Conservation (phyloP, 75 land plant genomes). For the Picea sitchensis region DNA sequence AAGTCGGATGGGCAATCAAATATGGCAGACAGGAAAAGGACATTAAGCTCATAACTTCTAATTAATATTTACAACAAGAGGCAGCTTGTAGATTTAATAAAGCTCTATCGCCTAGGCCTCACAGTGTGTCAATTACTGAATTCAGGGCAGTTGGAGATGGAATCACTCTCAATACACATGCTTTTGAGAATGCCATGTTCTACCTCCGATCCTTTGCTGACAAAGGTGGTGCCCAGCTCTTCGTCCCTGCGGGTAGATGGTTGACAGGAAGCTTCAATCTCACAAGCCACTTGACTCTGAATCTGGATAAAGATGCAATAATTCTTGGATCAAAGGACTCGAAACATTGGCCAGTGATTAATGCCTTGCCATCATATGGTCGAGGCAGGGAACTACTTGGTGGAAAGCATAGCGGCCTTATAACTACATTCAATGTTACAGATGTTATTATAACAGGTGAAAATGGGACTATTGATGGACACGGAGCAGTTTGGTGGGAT, state of each 20-base stretch:
- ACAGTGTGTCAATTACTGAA: slow-evolving; percentile 33
- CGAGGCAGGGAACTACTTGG: slow-evolving; percentile 57
- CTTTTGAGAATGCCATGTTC: slow-evolving; percentile 29
- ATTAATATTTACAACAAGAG: background rate
- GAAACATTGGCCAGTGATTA: slow-evolving; percentile 46
- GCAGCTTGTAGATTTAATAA: background rate
- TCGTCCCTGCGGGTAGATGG: slow-evolving; percentile 51
- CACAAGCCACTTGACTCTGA: slow-evolving; percentile 51
- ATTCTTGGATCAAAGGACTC: slow-evolving; percentile 59
- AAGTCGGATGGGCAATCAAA: background rate
- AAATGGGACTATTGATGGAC: slow-evolving; percentile 81
- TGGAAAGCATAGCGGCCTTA: slow-evolving; percentile 46
- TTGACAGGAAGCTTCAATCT: slow-evolving; percentile 61
- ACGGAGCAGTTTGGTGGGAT: slow-evolving; percentile 68
- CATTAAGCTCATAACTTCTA: background rate
- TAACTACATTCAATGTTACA: slow-evolving; percentile 60
- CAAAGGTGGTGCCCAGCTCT: slow-evolving; percentile 45
- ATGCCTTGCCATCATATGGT: slow-evolving; percentile 68
- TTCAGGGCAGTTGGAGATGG: slow-evolving; percentile 50
- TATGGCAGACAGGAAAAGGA: background rate
- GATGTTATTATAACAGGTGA: slow-evolving; percentile 72
- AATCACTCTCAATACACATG: slow-evolving; percentile 42
- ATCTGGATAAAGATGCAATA: slow-evolving; percentile 39
- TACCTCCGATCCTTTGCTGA: slow-evolving; percentile 21
- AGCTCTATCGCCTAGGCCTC: background rate